phyloP scores from a whole-genome alignment of 1,139 yeast genomes.

The Kluyveromyces sp. region DNA sequence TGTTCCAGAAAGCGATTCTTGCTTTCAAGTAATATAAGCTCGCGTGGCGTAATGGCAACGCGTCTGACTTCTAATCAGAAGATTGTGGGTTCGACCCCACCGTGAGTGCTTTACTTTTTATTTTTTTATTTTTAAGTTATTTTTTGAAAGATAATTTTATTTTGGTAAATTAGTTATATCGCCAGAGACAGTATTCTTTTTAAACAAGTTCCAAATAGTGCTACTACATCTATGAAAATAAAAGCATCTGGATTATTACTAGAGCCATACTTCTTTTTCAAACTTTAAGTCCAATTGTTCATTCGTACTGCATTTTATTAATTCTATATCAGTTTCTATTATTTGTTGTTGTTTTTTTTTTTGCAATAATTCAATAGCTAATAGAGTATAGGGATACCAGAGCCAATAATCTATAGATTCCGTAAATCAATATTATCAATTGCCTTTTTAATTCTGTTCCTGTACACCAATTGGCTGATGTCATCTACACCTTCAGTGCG shows the following conservation, averaged over 20 bases:
- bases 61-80: conserved; percentile 55
- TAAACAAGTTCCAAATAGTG: no score
- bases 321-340: no score
- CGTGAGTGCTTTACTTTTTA: conserved; percentile 37
- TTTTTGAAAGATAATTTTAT: no score
- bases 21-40: conserved; percentile 23
- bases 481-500: conserved; percentile 14
- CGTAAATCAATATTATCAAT: neutral
- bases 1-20: neutral
- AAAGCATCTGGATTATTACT: neutral
- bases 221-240: neutral
- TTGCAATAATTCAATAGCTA: neutral
- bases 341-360: neutral
- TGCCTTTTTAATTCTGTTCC: neutral
- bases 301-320: no score
- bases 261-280: no score
- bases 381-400: neutral
- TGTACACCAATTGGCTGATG: neutral
- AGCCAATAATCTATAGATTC: neutral
- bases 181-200: no score
- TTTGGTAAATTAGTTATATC: no score
- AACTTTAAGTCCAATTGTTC: no score
- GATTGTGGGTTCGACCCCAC: conserved; percentile 55
- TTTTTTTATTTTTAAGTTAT: neutral
- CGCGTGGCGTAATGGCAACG: conserved; percentile 56